Percentiles rank a stretch among this genome's conserved stretches.
Conservation (phyloP, 768 basidiomycete species). For the Crassisporium funariophilum region DNA sequence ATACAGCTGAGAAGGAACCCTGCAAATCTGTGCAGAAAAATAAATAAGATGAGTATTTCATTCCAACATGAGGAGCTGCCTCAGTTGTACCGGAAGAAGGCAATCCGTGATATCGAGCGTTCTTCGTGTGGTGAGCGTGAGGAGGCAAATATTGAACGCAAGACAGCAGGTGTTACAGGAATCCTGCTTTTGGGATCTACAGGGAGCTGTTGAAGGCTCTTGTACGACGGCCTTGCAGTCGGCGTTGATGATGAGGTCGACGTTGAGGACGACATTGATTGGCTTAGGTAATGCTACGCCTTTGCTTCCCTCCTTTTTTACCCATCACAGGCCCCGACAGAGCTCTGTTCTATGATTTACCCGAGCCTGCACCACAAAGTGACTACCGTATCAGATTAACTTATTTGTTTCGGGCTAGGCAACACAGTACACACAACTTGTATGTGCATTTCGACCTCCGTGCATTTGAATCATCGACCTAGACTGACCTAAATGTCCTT, state of each 20-base stretch:
- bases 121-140: conserved; percentile 82
- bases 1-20: conserved; percentile 84
- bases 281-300: conserved; percentile 15
- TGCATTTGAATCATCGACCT: conserved; percentile 17
- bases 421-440: no score
- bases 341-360: no score
- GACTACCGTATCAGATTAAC: no score
- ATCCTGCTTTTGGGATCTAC: conserved; percentile 60
- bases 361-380: no score
- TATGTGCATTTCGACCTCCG: conserved; percentile 15
- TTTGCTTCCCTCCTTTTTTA: conserved; percentile 2
- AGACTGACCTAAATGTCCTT: conserved; percentile 21
- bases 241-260: conserved; percentile 55
- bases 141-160: conserved; percentile 85
- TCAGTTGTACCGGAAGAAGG: conserved; percentile 74
- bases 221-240: conserved; percentile 36
- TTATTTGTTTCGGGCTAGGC: no score
- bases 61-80: conserved; percentile 3
- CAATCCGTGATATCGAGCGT: conserved; percentile 79
- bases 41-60: conserved; percentile 1
- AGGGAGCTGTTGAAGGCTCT: conserved; percentile 39
- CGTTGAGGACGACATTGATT: conserved; percentile 47
- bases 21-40: conserved; percentile 56
- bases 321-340: conserved; percentile 1
- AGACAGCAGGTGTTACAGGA: conserved; percentile 80